These are phyloP conservation scores for Ilex paraguariensis DNA, from an alignment of 305 asterid species.

Conservation along the genomic window DNA sequence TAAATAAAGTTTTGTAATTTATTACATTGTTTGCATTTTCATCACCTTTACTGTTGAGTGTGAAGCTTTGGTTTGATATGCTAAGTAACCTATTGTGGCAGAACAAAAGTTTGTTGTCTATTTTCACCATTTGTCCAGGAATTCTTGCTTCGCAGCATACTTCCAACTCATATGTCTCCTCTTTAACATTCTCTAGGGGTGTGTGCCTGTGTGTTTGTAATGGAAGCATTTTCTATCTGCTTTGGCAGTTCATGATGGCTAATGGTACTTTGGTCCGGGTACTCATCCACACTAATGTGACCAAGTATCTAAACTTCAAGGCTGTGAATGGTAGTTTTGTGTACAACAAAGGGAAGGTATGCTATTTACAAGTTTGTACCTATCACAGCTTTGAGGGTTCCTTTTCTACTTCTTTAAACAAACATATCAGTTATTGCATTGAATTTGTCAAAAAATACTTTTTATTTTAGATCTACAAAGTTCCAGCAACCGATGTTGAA, in stretches of 20 bases:
- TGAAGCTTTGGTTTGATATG: too few species aligned
- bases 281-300: slow-evolving; percentile 80
- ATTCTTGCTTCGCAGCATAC: too few species aligned
- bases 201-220: not conserved
- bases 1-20: too few species aligned
- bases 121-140: too few species aligned
- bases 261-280: slow-evolving; percentile 91
- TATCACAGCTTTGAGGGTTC: not conserved
- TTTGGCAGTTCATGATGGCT: slow-evolving; percentile 84
- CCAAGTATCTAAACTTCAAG: slow-evolving; percentile 94
- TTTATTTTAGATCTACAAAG: slow-evolving; percentile 66
- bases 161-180: too few species aligned
- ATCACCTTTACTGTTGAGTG: too few species aligned
- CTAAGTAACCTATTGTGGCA: too few species aligned
- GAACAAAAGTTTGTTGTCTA: too few species aligned
- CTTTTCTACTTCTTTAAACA: too few species aligned
- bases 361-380: slow-evolving; percentile 11
- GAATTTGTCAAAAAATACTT: slow-evolving; percentile 3
- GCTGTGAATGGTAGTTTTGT: slow-evolving; percentile 97
- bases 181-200: too few species aligned
- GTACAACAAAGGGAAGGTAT: slow-evolving; percentile 89
- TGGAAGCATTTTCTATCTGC: slow-evolving; percentile 6
- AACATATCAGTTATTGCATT: not conserved
- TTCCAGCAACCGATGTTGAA: slow-evolving; percentile 98
- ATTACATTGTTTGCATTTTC: too few species aligned